Percentiles rank a stretch among this genome's conserved stretches.
Conservation (phyloP, 2,329 filamentous ascomycete species). For the Leptographium procerum region DNA sequence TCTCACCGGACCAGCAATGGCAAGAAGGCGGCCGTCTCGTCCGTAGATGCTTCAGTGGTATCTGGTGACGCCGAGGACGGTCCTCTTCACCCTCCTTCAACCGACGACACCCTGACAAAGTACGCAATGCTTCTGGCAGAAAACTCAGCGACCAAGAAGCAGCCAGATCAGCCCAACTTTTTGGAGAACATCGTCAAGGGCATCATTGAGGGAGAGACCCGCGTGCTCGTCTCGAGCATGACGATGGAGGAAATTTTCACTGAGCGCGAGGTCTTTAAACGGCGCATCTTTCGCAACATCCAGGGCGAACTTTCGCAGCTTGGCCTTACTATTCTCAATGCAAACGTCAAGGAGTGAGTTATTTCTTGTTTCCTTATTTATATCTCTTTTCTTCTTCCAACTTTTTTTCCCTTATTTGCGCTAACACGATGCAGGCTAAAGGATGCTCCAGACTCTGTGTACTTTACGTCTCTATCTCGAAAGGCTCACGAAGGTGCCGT, state of each 20-base stretch:
- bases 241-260: slow-evolving; percentile 74
- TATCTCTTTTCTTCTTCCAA: background rate
- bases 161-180: slow-evolving; percentile 36
- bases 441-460: slow-evolving; percentile 69
- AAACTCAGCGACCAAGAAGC: slow-evolving; percentile 25
- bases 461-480: slow-evolving; percentile 69
- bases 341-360: slow-evolving; percentile 63
- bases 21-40: slow-evolving; percentile 17
- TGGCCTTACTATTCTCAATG: slow-evolving; percentile 55
- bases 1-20: slow-evolving; percentile 42
- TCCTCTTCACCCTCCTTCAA: background rate
- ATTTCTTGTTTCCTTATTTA: background rate
- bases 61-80: background rate
- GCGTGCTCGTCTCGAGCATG: slow-evolving; percentile 74
- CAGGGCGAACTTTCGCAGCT: slow-evolving; percentile 73
- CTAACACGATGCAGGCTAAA: slow-evolving; percentile 36
- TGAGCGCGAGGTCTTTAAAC: slow-evolving; percentile 33
- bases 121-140: slow-evolving; percentile 73
- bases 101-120: slow-evolving; percentile 48
- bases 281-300: slow-evolving; percentile 62
- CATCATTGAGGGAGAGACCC: slow-evolving; percentile 80
- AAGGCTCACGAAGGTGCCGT: slow-evolving; percentile 79
- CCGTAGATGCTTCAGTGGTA: too few species aligned
- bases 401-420: background rate
- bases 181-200: slow-evolving; percentile 80